Evolutionary conservation across 257 asterid genomes (phyloP), one percentile per base, ranked within the genome.

Genomic region (Solanum lycopersicoides): DNA sequence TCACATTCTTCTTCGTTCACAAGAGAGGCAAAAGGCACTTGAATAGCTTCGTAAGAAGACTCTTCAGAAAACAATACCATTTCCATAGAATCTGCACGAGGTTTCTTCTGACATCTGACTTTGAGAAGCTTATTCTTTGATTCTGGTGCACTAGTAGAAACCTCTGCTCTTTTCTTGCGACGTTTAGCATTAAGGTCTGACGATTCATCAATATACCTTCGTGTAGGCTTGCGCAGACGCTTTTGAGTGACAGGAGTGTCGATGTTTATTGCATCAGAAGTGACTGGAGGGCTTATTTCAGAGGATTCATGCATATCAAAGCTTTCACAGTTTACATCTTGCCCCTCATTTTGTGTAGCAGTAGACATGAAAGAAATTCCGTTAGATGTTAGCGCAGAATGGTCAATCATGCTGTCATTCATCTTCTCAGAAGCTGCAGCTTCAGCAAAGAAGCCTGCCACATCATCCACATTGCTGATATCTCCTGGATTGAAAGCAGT

Each of bases 171-270:
- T 91, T 86, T 95, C 86, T 86, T 93, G 25, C 83, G 44, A 86
- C 77, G 83, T 87, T 87, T 93, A 20, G 91, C 87, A 73, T 86
- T 87, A 34, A 94, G 91, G 72, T 95, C 96, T 87, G 91, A 88
- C 75, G 94, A 89, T 91, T 94, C 99, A 47, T 95, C 99, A 87
- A 97, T 93, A 89, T 93, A 97, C 92, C 99, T 95, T 92, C 90
- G 93, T 12, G 99, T 96, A 83, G 99, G 99, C 92, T 92, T 97
- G 47, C 99, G 97, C 23, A 94, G 89, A 86, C 99, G 94, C 96
- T 96, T 97, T 66, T 87, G 93, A 5, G 63, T 88, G 80, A 94
- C 91, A 88, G 84, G 83, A 59, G 89, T 21, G 77, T 89, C 94
- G 45, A 44, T 32, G 59, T 77, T 63, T 86, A 88, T 86, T 47